Evolutionary conservation across 441 rosid species (phyloP), one percentile per base, ranked within the genome.

Genomic region (Pelargonium fulgidum): DNA sequence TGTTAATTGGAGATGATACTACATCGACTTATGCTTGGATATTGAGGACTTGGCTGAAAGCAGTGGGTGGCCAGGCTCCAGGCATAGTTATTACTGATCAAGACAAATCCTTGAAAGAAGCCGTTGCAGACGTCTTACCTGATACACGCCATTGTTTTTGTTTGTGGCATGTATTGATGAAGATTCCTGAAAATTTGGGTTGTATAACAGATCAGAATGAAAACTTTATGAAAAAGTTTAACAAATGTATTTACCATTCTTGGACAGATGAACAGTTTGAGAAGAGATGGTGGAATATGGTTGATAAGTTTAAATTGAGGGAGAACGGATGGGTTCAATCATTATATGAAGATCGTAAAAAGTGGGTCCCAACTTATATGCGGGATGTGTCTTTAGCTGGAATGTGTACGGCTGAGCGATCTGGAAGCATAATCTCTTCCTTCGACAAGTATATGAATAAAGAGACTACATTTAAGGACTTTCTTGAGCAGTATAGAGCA

Each of bases 181-280:
- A 73, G 75, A 59, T 87, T 13, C 81, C 81, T 56, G 82, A 81
- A 69, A 73, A 68, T 63, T 11, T 87, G 72, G 78, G 73, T 72
- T 52, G 66, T 69, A 74, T 73, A 11, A 63, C 72, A 58, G 72
- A 78, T 65, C 79, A 75, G 14, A 67, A 77, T 78, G 85, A 84
- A 69, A 65, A 67, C 59, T 88, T 88, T 64, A 54, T 77, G 76
- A 69, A 45, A 24, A 78, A 76, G 70, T 82, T 88, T 72, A 68
- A 76, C 45, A 75, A 84, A 70, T 88, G 91, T 48, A 73, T 84
- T 24, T 20, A 81, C 62, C 73, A 70, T 59, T 85, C 90, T 68
- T 81, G 84, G 86, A 84, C 84, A 6, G 84, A 68, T 65, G 87
- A 82, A 24, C 81, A 87, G 56, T 89, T 87, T 77, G 85, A 87